Base-by-base conservation (phyloP, 768 basidiomycete genomes). In the Auriscalpium vulgare region DNA sequence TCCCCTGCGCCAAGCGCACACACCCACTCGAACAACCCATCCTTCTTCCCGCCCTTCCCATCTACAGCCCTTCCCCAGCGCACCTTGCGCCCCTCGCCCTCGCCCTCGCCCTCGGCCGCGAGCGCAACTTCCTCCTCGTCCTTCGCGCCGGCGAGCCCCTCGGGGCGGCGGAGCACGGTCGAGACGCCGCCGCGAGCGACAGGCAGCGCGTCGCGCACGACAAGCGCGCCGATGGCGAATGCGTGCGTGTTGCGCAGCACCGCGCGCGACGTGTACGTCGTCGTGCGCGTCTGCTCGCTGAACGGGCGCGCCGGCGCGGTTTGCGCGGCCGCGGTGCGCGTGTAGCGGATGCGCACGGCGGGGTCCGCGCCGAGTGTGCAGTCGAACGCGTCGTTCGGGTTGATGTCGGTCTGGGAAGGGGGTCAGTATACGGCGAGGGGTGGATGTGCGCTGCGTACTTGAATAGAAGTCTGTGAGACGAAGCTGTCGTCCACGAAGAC, bases 401-500 rank as follows among this genome's bases (percentile, higher is more conserved):
- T 72, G 54, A 83, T 74, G 51, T 80, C 76, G 76, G 14, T 17
- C 40, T 43, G 17, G 4, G 8, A 13, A 4, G 17, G 40, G 17
- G 40, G 17, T 43, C 17, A 29, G 29, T 29, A 29, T 29, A 7
- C 29, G 29, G 40, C 0, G 3, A 21, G 40, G 40, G 13, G 40
- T 14, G 40, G 4, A 3, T 43, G 14, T 43, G 40, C 40, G 14
- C 17, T 43, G 40, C 40, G 40, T 17, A 43, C 78, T 10, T 60
- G 60, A 51, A 83, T 78, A 2, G 65, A 67, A 0, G 81, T 79
- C 64, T 74, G 77, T n/a, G 82, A 77, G 4, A 83, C 80, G 63
- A 76, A 82, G 50, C 73, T 72, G 55, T 81, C 80, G 60, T 84
- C 77, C 55, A 83, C 63, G 62, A 83, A 80, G 23, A 84, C 77